Evolutionary conservation across 1,139 yeast species (phyloP).

Genomic region (Kodamaea suecica): DNA sequence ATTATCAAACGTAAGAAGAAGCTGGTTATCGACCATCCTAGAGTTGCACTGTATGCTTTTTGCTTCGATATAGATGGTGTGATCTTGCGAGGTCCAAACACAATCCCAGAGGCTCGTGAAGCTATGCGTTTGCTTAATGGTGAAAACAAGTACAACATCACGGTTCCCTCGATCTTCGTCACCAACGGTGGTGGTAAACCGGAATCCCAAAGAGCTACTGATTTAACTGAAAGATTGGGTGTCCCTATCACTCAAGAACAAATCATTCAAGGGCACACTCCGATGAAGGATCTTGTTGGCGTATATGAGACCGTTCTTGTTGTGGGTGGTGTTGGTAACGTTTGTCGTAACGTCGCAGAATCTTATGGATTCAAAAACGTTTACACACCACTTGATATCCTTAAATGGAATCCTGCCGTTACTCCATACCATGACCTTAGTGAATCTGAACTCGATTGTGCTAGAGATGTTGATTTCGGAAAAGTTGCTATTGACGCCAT

Average conservation of each 20-base stretch:
- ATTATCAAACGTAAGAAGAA: constrained; percentile 50
- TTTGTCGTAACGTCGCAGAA: constrained; percentile 76
- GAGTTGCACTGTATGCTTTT: constrained; percentile 81
- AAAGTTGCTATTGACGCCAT: constrained; percentile 66
- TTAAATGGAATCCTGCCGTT: constrained; percentile 84
- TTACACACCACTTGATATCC: constrained; percentile 72
- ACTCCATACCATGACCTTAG: constrained; percentile 75
- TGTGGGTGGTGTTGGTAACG: constrained; percentile 81
- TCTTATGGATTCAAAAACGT: constrained; percentile 75
- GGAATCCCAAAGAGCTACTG: constrained; percentile 67
- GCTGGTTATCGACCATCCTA: constrained; percentile 56
- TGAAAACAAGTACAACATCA: constrained; percentile 70
- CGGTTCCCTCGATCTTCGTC: constrained; percentile 81
- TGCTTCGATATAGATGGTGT: constrained; percentile 89
- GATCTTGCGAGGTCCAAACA: constrained; percentile 72
- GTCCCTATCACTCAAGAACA: constrained; percentile 66
- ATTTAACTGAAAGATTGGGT: constrained; percentile 59
- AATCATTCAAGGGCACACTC: constrained; percentile 86
- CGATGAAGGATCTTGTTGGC: constrained; percentile 74
- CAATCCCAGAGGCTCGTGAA: constrained; percentile 71
- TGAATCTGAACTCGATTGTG: constrained; percentile 60
- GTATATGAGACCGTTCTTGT: constrained; percentile 70
- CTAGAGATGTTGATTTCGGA: constrained; percentile 62
- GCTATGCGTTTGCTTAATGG: constrained; percentile 73
- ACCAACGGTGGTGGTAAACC: constrained; percentile 90